A percentile compares a stretch with the other conserved stretches of the same genome.
These are phyloP conservation scores for Dovyalis caffra DNA, from an alignment of 345 rosid species.

Conservation along the genomic window DNA sequence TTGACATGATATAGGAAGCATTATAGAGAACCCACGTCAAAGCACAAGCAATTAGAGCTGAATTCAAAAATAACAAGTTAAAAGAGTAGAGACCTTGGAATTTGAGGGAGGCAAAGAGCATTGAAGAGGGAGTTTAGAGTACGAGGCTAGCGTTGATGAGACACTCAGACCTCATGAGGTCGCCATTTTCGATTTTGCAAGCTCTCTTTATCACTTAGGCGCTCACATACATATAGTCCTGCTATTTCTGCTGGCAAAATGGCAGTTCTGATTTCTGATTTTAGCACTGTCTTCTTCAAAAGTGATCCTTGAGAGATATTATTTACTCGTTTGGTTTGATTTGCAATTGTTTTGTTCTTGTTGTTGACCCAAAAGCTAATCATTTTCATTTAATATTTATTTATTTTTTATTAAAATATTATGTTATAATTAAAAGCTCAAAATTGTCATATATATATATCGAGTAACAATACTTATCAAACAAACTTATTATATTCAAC, in stretches of 20 bases:
- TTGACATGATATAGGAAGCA: background rate
- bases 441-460: too few species aligned
- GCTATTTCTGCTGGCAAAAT: background rate
- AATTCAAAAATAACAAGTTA: background rate
- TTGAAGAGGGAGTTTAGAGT: conserved; percentile 43
- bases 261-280: background rate
- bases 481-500: too few species aligned
- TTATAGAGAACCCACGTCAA: background rate
- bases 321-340: background rate
- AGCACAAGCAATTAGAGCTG: background rate
- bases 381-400: too few species aligned
- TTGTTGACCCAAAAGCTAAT: background rate
- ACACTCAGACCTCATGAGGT: conserved; percentile 64
- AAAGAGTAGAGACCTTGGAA: conserved; percentile 46
- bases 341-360: background rate
- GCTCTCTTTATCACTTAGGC: background rate
- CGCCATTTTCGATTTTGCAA: conserved; percentile 41
- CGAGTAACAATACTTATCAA: too few species aligned
- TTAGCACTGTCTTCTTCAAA: background rate
- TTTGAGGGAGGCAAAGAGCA: conserved; percentile 44
- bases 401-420: too few species aligned
- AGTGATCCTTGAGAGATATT: background rate
- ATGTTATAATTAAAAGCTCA: too few species aligned
- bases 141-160: conserved; percentile 58
- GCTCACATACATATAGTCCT: background rate